These are phyloP conservation scores for Trichophaea hybrida DNA, from an alignment of 2,329 filamentous ascomycete species.

Conservation along the genomic window DNA sequence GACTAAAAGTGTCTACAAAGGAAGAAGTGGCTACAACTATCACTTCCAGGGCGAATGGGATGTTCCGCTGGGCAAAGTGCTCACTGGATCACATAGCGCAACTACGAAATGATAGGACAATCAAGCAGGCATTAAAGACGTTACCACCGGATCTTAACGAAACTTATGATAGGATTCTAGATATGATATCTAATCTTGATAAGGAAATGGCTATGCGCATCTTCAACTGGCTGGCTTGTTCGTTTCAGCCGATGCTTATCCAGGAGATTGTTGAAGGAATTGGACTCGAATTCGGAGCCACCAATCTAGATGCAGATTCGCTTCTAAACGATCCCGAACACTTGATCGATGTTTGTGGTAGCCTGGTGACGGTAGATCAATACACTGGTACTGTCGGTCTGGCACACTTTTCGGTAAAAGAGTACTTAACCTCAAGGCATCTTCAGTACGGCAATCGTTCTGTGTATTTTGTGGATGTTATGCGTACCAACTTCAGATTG, in stretches of 20 bases:
- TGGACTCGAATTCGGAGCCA: conserved; percentile 4
- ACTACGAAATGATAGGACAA: conserved; percentile 8
- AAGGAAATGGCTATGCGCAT: conserved; percentile 23
- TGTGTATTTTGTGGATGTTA: not conserved
- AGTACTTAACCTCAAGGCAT: conserved; percentile 3
- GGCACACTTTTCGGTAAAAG: conserved; percentile 13
- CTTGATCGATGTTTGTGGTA: conserved; percentile 9
- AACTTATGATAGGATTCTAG: conserved; percentile 27
- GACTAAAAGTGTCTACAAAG: conserved; percentile 1
- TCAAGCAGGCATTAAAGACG: conserved; percentile 8
- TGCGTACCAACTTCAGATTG: not conserved
- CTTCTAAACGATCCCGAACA: conserved; percentile 9
- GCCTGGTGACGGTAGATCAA: not conserved
- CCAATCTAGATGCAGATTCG: not conserved
- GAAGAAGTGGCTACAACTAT: not conserved
- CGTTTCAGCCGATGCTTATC: conserved; percentile 26
- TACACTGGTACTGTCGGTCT: not conserved
- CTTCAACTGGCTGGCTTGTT: conserved; percentile 27
- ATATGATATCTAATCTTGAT: conserved; percentile 20
- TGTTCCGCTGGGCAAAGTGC: conserved; percentile 16
- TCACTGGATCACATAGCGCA: conserved; percentile 8
- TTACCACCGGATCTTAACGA: conserved; percentile 25
- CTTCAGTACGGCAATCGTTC: not conserved
- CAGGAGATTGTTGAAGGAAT: conserved; percentile 25
- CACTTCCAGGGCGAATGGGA: not conserved